Evolutionary conservation across 2,329 filamentous ascomycete genomes (phyloP).

Genomic region (Alternaria novae-zelandiae): DNA sequence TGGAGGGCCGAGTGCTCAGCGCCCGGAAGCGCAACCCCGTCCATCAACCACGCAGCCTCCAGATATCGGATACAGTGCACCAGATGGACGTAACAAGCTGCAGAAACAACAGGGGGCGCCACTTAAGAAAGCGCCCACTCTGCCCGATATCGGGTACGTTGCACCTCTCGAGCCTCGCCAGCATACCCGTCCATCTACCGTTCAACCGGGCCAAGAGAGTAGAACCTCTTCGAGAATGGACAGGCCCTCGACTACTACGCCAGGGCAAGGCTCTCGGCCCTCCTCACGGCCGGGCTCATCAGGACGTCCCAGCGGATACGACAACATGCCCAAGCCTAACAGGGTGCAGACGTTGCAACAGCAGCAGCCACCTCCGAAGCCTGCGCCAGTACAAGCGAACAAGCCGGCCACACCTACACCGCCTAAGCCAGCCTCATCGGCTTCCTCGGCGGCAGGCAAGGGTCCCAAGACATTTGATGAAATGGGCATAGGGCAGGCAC

Average conservation of each 20-base stretch:
- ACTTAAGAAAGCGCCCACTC: slow-evolving; percentile 40
- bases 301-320: slow-evolving; percentile 36
- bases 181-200: slow-evolving; percentile 44
- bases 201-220: slow-evolving; percentile 43
- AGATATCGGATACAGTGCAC: slow-evolving; percentile 52
- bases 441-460: slow-evolving; percentile 60
- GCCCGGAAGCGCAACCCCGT: slow-evolving; percentile 39
- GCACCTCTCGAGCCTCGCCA: slow-evolving; percentile 46
- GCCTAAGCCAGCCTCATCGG: slow-evolving; percentile 39
- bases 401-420: slow-evolving; percentile 33
- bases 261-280: slow-evolving; percentile 22
- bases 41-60: slow-evolving; percentile 51
- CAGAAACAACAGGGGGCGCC: slow-evolving; percentile 46
- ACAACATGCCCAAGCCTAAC: slow-evolving; percentile 32
- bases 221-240: slow-evolving; percentile 35
- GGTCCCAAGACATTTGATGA: slow-evolving; percentile 97
- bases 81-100: slow-evolving; percentile 53
- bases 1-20: slow-evolving; percentile 46
- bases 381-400: slow-evolving; percentile 22
- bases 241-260: slow-evolving; percentile 30
- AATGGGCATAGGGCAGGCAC: slow-evolving; percentile 89
- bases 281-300: slow-evolving; percentile 38
- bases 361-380: slow-evolving; percentile 23
- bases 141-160: slow-evolving; percentile 48
- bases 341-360: slow-evolving; percentile 33